Conservation (phyloP, 495 filamentous ascomycete genomes). For the Xylaria intraflava region DNA sequence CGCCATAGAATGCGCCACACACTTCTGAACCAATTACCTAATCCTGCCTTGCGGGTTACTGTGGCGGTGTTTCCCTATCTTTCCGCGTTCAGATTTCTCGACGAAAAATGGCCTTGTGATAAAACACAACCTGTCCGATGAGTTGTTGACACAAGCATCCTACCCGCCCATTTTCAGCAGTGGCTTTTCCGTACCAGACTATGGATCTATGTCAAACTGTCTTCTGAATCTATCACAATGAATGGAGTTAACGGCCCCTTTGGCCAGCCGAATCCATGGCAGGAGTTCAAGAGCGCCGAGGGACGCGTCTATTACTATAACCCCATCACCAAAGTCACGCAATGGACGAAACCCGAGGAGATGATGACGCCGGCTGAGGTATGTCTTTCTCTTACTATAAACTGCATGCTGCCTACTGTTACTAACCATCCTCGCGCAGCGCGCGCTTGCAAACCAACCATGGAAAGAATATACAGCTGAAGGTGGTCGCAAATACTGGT, state of each 20-base stretch:
- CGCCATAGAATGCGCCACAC: background rate
- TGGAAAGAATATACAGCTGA: slow-evolving; percentile 91
- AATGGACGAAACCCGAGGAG: slow-evolving; percentile 90
- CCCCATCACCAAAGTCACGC: slow-evolving; percentile 72
- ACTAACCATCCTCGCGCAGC: slow-evolving; percentile 39
- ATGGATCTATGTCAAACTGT: background rate
- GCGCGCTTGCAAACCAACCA: slow-evolving; percentile 72
- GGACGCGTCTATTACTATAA: slow-evolving; percentile 95
- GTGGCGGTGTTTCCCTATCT: background rate
- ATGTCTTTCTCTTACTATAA: slow-evolving; percentile 20
- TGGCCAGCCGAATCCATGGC: slow-evolving; percentile 58
- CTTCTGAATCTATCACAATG: slow-evolving; percentile 37
- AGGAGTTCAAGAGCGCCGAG: slow-evolving; percentile 74
- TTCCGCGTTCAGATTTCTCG: background rate
- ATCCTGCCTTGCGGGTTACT: background rate
- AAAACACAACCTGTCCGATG: background rate
- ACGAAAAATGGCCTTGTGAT: background rate
- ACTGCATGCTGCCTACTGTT: slow-evolving; percentile 1
- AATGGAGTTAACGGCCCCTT: slow-evolving; percentile 54
- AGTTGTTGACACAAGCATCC: background rate
- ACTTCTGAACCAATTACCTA: background rate
- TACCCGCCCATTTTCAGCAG: background rate
- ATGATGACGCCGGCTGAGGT: slow-evolving; percentile 87
- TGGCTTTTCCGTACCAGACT: background rate
- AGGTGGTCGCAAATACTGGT: slow-evolving; percentile 88